Evolutionary conservation across 2,329 filamentous ascomycete species (phyloP).

Genomic region (Verticillium longisporum): DNA sequence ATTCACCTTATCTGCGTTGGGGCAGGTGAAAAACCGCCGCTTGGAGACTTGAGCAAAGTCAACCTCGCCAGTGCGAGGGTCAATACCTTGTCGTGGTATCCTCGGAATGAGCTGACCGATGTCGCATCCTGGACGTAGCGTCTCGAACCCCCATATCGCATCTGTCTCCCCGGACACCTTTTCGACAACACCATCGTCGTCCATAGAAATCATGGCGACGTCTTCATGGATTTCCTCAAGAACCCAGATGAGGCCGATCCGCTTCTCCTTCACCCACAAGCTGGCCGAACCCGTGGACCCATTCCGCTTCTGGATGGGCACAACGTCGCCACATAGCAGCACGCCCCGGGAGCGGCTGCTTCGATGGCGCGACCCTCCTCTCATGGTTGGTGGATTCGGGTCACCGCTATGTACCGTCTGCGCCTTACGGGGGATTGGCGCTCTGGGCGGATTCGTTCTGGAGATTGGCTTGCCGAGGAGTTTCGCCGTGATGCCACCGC

Average conservation of each 20-base stretch:
- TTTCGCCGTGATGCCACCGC: constrained; percentile 73
- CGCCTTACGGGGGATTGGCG: constrained; percentile 48
- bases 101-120: constrained; percentile 74
- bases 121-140: constrained; percentile 61
- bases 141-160: constrained; percentile 76
- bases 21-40: constrained; percentile 77
- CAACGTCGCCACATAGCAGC: constrained; percentile 91
- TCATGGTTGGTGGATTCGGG: constrained; percentile 46
- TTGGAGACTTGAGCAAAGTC: constrained; percentile 71
- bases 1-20: constrained; percentile 67
- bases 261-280: constrained; percentile 98
- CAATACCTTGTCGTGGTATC: constrained; percentile 70
- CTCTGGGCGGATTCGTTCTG: constrained; percentile 46
- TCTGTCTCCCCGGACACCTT: constrained; percentile 69
- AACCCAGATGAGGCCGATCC: constrained; percentile 91
- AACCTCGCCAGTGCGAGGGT: constrained; percentile 61
- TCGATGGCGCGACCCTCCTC: constrained; percentile 53
- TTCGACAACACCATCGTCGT: constrained; percentile 69
- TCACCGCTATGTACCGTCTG: constrained; percentile 57
- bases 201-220: constrained; percentile 68
- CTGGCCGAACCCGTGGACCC: constrained; percentile 87
- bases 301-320: constrained; percentile 94
- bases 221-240: constrained; percentile 97
- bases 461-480: constrained; percentile 76
- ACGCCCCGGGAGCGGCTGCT: constrained; percentile 79